Evolutionary conservation across 2,329 filamentous ascomycete species (phyloP).

Genomic region (Hymenoscyphus scutula): DNA sequence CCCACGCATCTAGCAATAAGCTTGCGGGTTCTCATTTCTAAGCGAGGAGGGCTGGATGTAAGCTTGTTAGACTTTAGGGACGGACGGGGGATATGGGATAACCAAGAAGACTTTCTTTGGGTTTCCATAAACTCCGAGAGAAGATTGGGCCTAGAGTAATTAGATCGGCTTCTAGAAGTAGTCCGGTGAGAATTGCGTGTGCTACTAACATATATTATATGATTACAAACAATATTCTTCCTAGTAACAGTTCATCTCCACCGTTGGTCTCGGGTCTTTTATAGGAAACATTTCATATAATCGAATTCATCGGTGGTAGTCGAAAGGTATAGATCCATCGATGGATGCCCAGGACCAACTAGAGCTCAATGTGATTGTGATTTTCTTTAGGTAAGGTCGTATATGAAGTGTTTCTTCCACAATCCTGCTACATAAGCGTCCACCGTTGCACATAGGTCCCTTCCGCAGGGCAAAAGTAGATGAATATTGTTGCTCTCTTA

Average conservation of each 20-base stretch:
- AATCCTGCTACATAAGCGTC: conserved; percentile 8
- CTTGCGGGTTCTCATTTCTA: neutral
- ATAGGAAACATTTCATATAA: neutral
- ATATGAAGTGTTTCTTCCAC: neutral
- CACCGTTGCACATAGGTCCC: neutral
- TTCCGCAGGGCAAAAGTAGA: neutral
- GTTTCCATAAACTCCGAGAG: neutral
- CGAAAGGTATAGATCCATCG: conserved; percentile 2
- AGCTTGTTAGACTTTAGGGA: neutral
- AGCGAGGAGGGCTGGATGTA: neutral
- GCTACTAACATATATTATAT: neutral
- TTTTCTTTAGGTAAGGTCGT: conserved; percentile 3
- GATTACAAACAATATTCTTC: neutral
- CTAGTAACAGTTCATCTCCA: neutral
- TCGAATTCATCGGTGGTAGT: neutral
- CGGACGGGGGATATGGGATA: neutral
- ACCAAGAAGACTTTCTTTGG: neutral
- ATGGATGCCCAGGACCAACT: conserved; percentile 14
- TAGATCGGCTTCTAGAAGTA: neutral
- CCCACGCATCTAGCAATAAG: neutral
- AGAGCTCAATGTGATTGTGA: neutral
- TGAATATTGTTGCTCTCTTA: neutral
- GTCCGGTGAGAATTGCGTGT: neutral
- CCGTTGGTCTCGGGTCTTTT: neutral
- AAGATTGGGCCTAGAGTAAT: neutral